Percentiles rank a stretch among this genome's conserved stretches.
phyloP scores from a whole-genome alignment of 1,284 basidiomycete species.

The Thelephora terrestris region DNA sequence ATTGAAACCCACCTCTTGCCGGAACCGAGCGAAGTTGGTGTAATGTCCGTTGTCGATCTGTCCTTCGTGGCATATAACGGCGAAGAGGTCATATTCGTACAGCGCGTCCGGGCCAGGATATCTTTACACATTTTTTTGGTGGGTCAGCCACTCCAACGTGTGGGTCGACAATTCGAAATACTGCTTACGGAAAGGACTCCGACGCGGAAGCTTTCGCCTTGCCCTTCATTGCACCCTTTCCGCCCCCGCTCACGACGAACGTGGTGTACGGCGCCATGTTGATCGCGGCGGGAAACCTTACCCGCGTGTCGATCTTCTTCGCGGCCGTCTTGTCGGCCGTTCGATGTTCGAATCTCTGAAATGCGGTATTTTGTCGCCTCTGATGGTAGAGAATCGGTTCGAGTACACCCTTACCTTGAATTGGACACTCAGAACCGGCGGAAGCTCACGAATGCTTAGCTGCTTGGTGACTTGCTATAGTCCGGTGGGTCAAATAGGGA shows the following conservation, averaged over 20 bases:
- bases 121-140: constrained; percentile 7
- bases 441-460: constrained; percentile 75
- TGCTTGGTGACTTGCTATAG: constrained; percentile 73
- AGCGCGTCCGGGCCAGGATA: constrained; percentile 53
- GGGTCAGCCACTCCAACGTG: not conserved
- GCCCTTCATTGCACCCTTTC: constrained; percentile 27
- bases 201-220: constrained; percentile 12
- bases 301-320: constrained; percentile 78
- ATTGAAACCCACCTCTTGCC: constrained; percentile 51
- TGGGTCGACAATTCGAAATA: not conserved
- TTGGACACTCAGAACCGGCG: constrained; percentile 89
- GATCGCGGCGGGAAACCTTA: constrained; percentile 75
- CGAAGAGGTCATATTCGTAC: constrained; percentile 90
- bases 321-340: constrained; percentile 58
- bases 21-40: constrained; percentile 71
- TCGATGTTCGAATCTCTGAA: constrained; percentile 87
- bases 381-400: not conserved
- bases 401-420: constrained; percentile 61
- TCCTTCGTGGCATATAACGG: constrained; percentile 92
- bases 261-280: constrained; percentile 88
- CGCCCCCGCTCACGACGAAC: constrained; percentile 35
- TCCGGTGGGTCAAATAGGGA: constrained; percentile 7
- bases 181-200: constrained; percentile 25
- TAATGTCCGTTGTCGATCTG: constrained; percentile 95
- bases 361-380: not conserved